Conservation (phyloP, 176 grass and related monocot genomes). For the Raddia distichophylla region DNA sequence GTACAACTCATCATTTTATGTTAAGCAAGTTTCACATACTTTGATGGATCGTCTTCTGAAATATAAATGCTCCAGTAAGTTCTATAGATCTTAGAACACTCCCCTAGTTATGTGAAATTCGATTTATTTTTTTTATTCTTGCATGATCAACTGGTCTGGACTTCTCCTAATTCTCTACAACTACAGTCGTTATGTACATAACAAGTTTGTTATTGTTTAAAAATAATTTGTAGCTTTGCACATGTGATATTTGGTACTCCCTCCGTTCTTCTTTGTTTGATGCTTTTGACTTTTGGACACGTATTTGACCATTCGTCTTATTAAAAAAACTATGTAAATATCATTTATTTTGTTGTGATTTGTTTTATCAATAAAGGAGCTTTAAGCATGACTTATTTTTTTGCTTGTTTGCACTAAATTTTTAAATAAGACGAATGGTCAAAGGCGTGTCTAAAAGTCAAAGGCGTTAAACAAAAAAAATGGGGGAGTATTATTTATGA, state of each 20-base stretch:
- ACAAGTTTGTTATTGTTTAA: conserved; percentile 1
- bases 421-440: too few relatives aligned
- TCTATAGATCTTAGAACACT: conserved; percentile 22
- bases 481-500: too few relatives aligned
- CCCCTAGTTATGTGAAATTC: background rate
- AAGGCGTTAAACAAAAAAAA: too few relatives aligned
- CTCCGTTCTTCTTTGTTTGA: too few relatives aligned
- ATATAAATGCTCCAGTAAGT: conserved; percentile 48
- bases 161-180: background rate
- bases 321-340: too few relatives aligned
- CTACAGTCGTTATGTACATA: background rate
- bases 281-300: too few relatives aligned
- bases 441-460: too few relatives aligned
- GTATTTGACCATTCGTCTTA: too few relatives aligned
- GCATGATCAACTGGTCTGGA: background rate
- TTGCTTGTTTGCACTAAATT: too few relatives aligned
- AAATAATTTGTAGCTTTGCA: background rate
- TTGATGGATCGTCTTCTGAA: conserved; percentile 48
- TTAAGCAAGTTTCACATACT: conserved; percentile 52
- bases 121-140: conserved; percentile 9
- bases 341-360: too few relatives aligned
- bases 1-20: conserved; percentile 41
- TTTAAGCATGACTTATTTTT: too few relatives aligned
- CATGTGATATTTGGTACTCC: background rate
- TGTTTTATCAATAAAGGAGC: too few relatives aligned